Base-by-base conservation (phyloP, 2,329 filamentous ascomycete species). In the Thelonectria discophora region DNA sequence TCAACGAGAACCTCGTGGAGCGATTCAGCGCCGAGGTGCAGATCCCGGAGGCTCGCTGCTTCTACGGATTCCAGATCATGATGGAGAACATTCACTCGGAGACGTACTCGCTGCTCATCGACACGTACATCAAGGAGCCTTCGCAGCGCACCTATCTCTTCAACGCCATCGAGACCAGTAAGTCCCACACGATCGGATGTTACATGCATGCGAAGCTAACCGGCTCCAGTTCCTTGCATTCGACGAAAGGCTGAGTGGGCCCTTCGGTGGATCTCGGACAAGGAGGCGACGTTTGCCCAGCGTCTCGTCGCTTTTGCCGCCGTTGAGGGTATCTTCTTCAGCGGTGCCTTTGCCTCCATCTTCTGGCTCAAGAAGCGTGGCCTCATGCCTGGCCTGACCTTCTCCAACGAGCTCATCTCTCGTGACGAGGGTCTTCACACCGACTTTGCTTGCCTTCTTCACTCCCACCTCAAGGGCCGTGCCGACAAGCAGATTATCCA, bases 321-420 rank as follows among this genome's bases (percentile, higher is more conserved):
- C 46, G 94, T 99, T 56, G 95, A 99, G 84, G 95, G 95, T 77
- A 99, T 99, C 83, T 99, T 99, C 90, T 99, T 99, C 89, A 95
- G 91, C 72, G 95, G 95, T 67, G 97, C 95, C 21, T 99, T 99
- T 74, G 95, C 95, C 4, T 96, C 95, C 70, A 98, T 99, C 82
- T 99, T 99, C 87, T 99, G 95, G 95, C 86, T 99, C 76, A 99
- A 98, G 92, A 99, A 99, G 90, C 95, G 96, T 79, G 95, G 95
- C 72, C 89, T 99, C 70, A 99, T 99, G 95, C 91, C 95, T 49
- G 95, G 95, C 72, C 87, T 99, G 65, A 98, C 95, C 71, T 99
- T 99, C 85, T 98, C 95, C 78, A 99, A 99, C 84, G 95, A 99
- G 85, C 91, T 99, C 75, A 99, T 99, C 84, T 99, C 95, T 65